These are phyloP conservation scores for Xylaria curta DNA, from an alignment of 495 filamentous ascomycete species.

Conservation along the genomic window DNA sequence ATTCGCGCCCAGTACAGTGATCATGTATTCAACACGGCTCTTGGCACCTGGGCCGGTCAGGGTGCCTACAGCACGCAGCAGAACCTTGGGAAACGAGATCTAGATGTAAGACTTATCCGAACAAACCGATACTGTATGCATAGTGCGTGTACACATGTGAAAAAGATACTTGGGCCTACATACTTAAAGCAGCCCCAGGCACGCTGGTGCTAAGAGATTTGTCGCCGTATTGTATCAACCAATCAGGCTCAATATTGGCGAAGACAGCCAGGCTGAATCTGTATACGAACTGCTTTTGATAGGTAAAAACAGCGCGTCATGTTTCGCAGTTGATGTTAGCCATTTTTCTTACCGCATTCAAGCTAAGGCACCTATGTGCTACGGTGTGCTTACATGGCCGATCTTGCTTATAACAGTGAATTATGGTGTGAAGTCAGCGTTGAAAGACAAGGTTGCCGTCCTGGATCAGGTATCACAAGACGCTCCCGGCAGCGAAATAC, in stretches of 20 bases:
- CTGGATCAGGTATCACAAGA: background rate
- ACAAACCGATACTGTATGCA: background rate
- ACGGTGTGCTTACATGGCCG: constrained; percentile 1
- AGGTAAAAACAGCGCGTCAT: background rate
- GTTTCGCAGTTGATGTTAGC: background rate
- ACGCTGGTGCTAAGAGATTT: background rate
- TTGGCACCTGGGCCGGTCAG: constrained; percentile 17
- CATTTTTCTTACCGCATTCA: background rate
- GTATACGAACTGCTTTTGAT: background rate
- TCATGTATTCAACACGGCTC: constrained; percentile 20
- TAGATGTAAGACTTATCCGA: background rate
- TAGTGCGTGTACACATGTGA: background rate
- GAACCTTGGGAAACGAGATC: background rate
- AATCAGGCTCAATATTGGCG: background rate
- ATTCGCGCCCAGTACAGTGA: constrained; percentile 14
- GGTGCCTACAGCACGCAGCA: too few relatives aligned
- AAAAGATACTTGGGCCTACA: background rate
- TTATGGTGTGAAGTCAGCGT: background rate
- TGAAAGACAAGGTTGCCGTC: constrained; percentile 3
- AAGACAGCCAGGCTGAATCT: background rate
- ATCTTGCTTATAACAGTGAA: background rate
- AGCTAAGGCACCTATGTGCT: background rate
- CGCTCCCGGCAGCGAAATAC: background rate
- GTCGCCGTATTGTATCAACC: background rate
- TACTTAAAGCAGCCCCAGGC: background rate